phyloP scores from a whole-genome alignment of 768 basidiomycete genomes.

The Stropharia rugosoannulata region DNA sequence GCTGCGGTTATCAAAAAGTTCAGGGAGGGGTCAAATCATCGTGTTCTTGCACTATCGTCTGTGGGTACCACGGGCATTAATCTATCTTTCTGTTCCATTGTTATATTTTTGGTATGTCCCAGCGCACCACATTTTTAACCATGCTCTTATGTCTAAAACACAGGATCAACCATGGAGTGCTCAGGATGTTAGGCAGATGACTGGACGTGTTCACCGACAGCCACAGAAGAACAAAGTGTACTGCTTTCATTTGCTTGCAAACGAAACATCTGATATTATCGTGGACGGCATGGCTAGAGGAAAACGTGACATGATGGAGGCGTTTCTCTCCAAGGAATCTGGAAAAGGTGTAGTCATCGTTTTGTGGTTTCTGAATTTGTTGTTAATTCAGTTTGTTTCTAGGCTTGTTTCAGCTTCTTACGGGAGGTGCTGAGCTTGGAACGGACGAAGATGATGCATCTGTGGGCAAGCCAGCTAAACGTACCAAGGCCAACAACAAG shows the following conservation, averaged over 20 bases:
- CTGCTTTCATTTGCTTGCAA: conserved; percentile 20
- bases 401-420: no score
- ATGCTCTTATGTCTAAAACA: not conserved
- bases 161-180: conserved; percentile 31
- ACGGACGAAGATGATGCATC: no score
- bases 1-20: conserved; percentile 3
- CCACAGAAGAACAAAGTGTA: conserved; percentile 21
- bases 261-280: conserved; percentile 22
- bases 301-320: conserved; percentile 25
- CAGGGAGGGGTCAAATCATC: not conserved
- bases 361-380: no score
- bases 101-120: conserved; percentile 14
- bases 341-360: conserved; percentile 9
- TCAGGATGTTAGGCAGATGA: conserved; percentile 25
- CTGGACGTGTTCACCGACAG: conserved; percentile 24
- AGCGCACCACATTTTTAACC: not conserved
- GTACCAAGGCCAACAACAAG: no score
- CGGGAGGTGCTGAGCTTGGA: no score
- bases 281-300: conserved; percentile 18
- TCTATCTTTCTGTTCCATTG: conserved; percentile 3
- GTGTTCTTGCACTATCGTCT: conserved; percentile 2
- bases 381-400: no score
- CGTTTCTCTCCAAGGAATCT: conserved; percentile 15
- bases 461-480: no score
- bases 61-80: conserved; percentile 9